Evolutionary conservation across 345 rosid species (phyloP), one percentile per base, ranked within the genome.

Genomic region (Populus tremula): DNA sequence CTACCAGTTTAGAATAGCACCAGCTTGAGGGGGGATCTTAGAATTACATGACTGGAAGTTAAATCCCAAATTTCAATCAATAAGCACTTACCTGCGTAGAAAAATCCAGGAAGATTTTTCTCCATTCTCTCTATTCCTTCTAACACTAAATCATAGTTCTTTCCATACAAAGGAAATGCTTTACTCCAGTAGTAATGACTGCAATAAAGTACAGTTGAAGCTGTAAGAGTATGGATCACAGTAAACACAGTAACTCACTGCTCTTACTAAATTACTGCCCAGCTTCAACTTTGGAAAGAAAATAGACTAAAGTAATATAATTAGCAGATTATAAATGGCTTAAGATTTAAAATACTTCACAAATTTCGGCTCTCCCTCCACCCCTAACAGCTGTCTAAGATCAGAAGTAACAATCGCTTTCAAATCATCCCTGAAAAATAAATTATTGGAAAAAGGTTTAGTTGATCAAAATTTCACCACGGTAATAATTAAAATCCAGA

Each of bases 171-270:
- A 2, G 99, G 99, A 82, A 93, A 93, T 75, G 91, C 92, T 86
- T 91, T 91, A 77, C 91, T 93, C 99, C 99, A 95, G 79, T 76
- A 95, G 75, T 82, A 87, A 84, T 93, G 99, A 80, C 98, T 95
- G 97, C 84, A 80, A 79, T 53, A 39, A 76, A 78, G 47, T 53
- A 50, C 17, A 70, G 36, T 39, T 50, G 27, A 71, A 50, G 70
- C 12, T 45, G 47, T 59, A 50, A 73, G 74, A 67, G 35, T 70
- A 70, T 23, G 16, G 6, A 53, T 41, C 43, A 9, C 61, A 71
- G 70, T 63, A 23, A 16, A 74, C 66, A 76, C 18, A 29, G 68
- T n/a, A 56, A 75, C 74, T 12, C 23, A 27, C 29, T n/a, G 36
- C 75, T 73, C 54, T 43, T 49, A 66, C 41, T 31, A 41, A 72